These are phyloP conservation scores for Rhodotorula diobovata DNA, from an alignment of 768 basidiomycete genomes.

Conservation along the genomic window DNA sequence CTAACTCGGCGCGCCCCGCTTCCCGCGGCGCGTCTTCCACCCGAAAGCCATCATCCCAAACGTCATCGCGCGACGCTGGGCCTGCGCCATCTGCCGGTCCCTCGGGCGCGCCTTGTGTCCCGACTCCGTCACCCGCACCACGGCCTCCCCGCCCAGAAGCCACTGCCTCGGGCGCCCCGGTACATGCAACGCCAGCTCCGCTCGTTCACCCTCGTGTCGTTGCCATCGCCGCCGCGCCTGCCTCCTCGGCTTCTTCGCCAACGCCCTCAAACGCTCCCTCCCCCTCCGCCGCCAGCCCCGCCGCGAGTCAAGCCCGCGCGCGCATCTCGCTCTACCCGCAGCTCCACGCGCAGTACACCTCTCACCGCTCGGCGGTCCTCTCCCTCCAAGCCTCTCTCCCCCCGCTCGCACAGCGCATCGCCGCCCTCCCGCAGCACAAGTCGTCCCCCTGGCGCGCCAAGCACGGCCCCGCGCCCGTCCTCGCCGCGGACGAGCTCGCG, in stretches of 20 bases:
- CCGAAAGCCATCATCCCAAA: not conserved
- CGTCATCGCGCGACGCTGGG: not conserved
- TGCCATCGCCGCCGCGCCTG: not conserved
- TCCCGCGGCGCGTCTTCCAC: not conserved
- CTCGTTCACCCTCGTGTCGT: not conserved
- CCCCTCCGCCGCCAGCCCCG: not conserved
- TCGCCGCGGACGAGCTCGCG: not conserved
- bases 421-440: not conserved
- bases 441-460: not conserved
- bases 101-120: not conserved
- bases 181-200: not conserved
- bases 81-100: not conserved
- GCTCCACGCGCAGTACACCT: not conserved
- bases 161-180: not conserved
- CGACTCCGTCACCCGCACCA: not conserved
- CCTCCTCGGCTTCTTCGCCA: not conserved
- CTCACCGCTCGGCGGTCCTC: not conserved
- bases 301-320: not conserved
- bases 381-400: no score
- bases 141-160: not conserved
- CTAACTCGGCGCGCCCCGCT: not conserved
- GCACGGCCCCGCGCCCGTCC: not conserved
- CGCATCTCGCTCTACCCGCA: not conserved
- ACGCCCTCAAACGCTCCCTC: not conserved
- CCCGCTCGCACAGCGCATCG: not conserved